Percentiles rank a stretch among this genome's conserved stretches.
These are phyloP conservation scores for Artemisia tridentata DNA, from an alignment of 129 eudicot species.

Conservation along the genomic window DNA sequence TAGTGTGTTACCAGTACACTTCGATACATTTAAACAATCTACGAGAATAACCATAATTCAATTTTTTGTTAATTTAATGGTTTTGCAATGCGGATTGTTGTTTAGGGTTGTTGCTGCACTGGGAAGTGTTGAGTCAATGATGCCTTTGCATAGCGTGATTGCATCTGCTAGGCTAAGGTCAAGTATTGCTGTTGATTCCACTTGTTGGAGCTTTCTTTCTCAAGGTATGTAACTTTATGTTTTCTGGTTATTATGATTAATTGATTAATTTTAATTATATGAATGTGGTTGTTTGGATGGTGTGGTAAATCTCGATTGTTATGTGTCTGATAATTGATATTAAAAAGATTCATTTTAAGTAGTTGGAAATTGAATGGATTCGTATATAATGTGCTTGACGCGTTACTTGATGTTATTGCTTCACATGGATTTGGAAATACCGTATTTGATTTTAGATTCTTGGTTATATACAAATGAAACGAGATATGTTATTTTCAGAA, in stretches of 20 bases:
- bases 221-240: constrained; percentile 40
- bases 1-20: too few species aligned
- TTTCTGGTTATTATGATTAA: background rate
- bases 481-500: constrained; percentile 4
- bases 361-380: constrained; percentile 12
- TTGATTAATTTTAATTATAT: background rate
- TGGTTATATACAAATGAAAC: background rate
- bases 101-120: constrained; percentile 50
- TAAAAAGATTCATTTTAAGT: constrained; percentile 8
- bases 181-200: constrained; percentile 49
- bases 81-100: background rate
- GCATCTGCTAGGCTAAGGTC: constrained; percentile 79
- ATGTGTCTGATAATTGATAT: background rate
- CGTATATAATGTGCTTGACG: background rate
- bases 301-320: background rate
- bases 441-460: background rate
- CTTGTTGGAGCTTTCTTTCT: constrained; percentile 87
- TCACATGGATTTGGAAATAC: background rate
- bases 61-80: background rate
- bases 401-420: constrained; percentile 1
- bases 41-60: background rate
- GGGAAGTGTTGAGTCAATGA: constrained; percentile 60
- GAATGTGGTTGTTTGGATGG: background rate
- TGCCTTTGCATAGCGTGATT: constrained; percentile 73
- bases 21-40: too few species aligned